Evolutionary conservation across 495 filamentous ascomycete genomes (phyloP), one percentile per base, ranked within the genome.

Genomic region (Penicillium chermesinum): DNA sequence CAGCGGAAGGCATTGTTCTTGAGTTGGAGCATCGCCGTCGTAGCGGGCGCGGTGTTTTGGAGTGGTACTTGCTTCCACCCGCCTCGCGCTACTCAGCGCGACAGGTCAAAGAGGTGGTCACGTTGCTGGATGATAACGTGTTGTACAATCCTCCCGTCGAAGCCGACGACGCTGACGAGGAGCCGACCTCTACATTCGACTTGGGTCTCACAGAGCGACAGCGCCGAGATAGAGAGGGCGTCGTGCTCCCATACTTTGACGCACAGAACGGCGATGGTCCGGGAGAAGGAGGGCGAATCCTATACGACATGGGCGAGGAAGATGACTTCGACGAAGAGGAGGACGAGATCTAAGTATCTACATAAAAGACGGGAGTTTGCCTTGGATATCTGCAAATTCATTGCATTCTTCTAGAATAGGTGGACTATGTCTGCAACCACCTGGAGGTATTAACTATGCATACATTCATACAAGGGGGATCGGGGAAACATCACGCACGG

Each of bases 251-350:
- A 21, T 96, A 96, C 66, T 91, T 91, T 58, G 93, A 97, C 74
- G 91, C 93, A 13, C 93, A 98, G 78, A 81, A 78, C 37, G 83
- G 83, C 25, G 70, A 84, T 32, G 84, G 83, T 0, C 87, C 86
- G 10, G 88, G 91, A 10, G 87, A 88, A 22, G 85, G 85, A 14
- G 93, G 94, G 0, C 76, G 91, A 51, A 98, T 98, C 44, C 59
- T 98, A 57, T 97, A 97, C 70, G 91, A 96, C 43, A 93, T 96
- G 84, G 93, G 91, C 21, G 79, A 80, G 43, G 94, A 96, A 71
- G 93, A 98, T 71, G 94, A 98, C 67, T 98, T 95, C 66, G 93
- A 98, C 61, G 93, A 97, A 51, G 94, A 97, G 69, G 94, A 98
- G 62, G 93, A 98, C 74, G 94, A 98, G 67, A 90, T 96, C 43